These are phyloP conservation scores for Kazachstania psychrophila DNA, from an alignment of 805 yeast genomes.

Conservation along the genomic window DNA sequence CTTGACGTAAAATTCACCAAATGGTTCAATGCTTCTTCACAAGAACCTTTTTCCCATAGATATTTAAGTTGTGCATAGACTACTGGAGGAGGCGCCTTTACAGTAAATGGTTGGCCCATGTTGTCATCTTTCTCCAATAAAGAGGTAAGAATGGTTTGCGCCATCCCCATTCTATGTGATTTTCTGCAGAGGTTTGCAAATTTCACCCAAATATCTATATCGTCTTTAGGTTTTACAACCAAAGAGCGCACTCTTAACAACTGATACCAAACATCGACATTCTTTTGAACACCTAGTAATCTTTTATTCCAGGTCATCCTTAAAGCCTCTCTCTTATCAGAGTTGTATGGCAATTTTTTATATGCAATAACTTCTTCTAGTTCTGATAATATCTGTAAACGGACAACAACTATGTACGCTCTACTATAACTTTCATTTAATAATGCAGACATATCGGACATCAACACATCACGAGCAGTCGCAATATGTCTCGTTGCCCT, in stretches of 20 bases:
- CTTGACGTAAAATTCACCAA: constrained; percentile 84
- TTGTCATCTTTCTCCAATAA: constrained; percentile 68
- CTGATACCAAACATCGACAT: constrained; percentile 98
- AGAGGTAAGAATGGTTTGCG: constrained; percentile 81
- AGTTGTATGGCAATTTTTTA: constrained; percentile 73
- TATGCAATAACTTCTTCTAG: constrained; percentile 89
- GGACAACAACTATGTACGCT: constrained; percentile 92
- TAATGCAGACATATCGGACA: constrained; percentile 87
- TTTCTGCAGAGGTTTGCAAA: constrained; percentile 94
- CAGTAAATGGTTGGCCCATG: constrained; percentile 39
- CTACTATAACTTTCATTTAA: constrained; percentile 94
- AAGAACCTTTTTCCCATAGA: constrained; percentile 93
- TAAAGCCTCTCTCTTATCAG: constrained; percentile 69
- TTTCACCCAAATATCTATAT: constrained; percentile 96
- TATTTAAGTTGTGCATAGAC: constrained; percentile 94
- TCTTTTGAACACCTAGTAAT: constrained; percentile 85
- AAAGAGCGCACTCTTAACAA: constrained; percentile 87
- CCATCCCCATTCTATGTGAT: constrained; percentile 83
- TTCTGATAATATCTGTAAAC: constrained; percentile 96
- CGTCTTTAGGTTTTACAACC: constrained; percentile 90
- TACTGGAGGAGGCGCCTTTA: constrained; percentile 90
- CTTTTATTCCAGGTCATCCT: constrained; percentile 92
- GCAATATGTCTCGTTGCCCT: constrained; percentile 72
- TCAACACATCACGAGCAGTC: constrained; percentile 79
- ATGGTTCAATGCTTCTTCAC: constrained; percentile 75